Evolutionary conservation across 106 monocot genomes (phyloP).

Genomic region (Apostasia ramifera): DNA sequence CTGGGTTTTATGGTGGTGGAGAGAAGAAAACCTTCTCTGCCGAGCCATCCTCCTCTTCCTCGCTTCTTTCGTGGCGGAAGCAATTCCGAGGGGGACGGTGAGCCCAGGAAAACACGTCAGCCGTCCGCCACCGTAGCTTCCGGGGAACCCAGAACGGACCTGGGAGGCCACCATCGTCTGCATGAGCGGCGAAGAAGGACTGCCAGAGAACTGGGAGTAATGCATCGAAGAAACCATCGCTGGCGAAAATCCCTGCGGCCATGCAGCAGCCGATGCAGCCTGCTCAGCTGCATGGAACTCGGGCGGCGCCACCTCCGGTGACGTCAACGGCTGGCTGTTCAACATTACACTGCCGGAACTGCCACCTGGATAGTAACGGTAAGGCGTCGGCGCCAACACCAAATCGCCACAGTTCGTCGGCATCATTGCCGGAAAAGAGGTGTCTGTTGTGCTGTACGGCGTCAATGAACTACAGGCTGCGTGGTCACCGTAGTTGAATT

Average conservation of each 20-base stretch:
- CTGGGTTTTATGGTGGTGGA: constrained; percentile 42
- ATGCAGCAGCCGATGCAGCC: not conserved
- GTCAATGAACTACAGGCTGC: not conserved
- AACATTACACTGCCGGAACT: constrained; percentile 2
- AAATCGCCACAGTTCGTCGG: not conserved
- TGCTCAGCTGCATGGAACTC: not conserved
- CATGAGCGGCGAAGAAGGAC: constrained; percentile 4
- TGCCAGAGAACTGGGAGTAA: not conserved
- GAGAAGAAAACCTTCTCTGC: constrained; percentile 53
- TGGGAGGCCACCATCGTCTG: not conserved
- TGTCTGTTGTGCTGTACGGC: not conserved
- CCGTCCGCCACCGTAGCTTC: constrained; percentile 11
- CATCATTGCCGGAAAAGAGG: not conserved
- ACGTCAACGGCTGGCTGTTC: no score
- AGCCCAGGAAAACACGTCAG: constrained; percentile 14
- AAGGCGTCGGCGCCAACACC: not conserved
- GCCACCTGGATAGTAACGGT: constrained; percentile 10
- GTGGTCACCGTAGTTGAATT: not conserved
- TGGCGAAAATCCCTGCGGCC: not conserved
- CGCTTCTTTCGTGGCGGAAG: constrained; percentile 77
- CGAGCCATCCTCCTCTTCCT: constrained; percentile 95
- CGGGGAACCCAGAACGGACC: constrained; percentile 3
- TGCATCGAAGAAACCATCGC: not conserved
- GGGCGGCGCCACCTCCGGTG: not conserved
- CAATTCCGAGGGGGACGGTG: not conserved